Conservation (phyloP, 306 rosid genomes). For the Mucuna pruriens region DNA sequence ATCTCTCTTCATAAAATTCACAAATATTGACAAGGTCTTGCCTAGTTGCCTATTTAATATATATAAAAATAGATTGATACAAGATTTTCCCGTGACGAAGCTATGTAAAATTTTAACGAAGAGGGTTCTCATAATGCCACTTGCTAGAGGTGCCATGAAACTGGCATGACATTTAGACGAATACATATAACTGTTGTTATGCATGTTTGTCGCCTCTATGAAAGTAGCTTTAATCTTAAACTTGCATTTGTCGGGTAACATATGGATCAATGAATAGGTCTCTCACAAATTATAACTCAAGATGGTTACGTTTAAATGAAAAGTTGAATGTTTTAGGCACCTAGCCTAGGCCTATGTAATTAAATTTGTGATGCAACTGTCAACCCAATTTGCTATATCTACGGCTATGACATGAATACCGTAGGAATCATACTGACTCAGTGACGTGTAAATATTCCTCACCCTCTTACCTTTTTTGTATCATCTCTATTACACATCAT, state of each 20-base stretch:
- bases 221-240: conserved; percentile 22
- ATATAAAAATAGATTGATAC: neutral
- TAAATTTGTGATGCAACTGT: conserved; percentile 30
- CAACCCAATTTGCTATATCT: conserved; percentile 25
- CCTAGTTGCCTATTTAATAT: neutral
- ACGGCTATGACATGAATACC: neutral
- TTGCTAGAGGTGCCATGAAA: neutral
- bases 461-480: conserved; percentile 24
- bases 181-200: neutral
- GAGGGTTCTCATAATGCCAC: neutral
- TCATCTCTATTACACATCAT: conserved; percentile 33
- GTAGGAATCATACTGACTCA: conserved; percentile 4
- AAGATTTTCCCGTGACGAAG: neutral
- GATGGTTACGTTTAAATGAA: conserved; percentile 31
- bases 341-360: conserved; percentile 7
- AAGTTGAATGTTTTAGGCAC: conserved; percentile 42
- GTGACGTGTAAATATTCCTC: conserved; percentile 30
- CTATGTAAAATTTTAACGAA: neutral
- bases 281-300: conserved; percentile 19
- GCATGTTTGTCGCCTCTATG: neutral
- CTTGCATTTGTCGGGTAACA: neutral
- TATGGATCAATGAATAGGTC: conserved; percentile 7
- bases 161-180: neutral
- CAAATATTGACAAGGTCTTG: neutral
- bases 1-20: neutral